Base-by-base conservation (phyloP, 176 grass and related monocot genomes). In the Luzula sylvatica region DNA sequence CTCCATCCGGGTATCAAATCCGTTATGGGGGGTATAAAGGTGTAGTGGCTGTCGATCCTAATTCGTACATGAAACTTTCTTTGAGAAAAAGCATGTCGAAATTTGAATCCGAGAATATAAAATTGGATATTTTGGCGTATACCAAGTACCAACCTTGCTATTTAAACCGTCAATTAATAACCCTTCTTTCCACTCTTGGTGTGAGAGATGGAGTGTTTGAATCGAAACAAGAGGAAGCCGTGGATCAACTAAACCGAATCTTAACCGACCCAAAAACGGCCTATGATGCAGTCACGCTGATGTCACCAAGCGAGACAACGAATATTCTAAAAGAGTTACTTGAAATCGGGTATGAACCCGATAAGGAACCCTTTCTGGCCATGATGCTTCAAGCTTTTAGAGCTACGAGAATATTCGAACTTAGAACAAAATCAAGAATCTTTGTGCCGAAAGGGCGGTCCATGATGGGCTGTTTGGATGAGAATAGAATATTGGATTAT, bases 381-480 rank as follows among this genome's bases (percentile, higher is more conserved):
- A 85, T 88, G 83, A 47, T 95, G 58, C 77, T 95, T 9, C 66
- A 84, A 72, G 69, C 83, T 23, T 88, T 88, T 68, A 77, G 80
- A 65, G 80, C 80, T 61, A 61, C 83, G 43, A 81, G 82, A 55
- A 46, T 95, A 24, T 69, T 76, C 12, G 80, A 95, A 56, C 15
- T 95, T 32, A 85, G 61, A 82, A 85, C 49, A 17, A 95, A 76
- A 53, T 80, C 83, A 38, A 82, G 90, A 45, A 88, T 95, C 29
- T 76, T 88, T 23, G 72, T 95, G 72, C 67, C 58, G 70, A 0
- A 78, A 60, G 90, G 90, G 41, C 69, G 80, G 50, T 53, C 80
- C 50, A 81, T 95, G 83, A 76, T 95, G 77, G 90, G 90, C 40
- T 95, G 84, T 61, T 71, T 95, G 71, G 90, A 95, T 71, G 90